Conservation (phyloP, 1,284 basidiomycete species). For the Jaminaea rosea region DNA sequence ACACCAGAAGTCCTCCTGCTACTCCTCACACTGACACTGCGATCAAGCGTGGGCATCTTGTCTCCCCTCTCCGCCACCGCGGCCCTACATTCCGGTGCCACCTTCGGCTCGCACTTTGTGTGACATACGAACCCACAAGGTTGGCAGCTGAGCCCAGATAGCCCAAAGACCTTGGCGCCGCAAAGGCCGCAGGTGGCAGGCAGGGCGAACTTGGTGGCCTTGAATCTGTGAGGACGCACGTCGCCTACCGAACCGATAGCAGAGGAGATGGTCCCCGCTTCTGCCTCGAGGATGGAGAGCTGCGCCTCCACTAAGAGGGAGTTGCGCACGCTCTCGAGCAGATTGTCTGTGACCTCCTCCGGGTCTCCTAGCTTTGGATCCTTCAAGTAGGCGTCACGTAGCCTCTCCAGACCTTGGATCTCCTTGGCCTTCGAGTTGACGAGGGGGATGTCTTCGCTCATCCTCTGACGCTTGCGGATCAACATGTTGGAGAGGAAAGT, state of each 20-base stretch:
- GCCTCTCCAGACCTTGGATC: conserved; percentile 19
- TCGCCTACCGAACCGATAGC: conserved; percentile 17
- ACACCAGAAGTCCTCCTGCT: no score
- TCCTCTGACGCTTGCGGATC: conserved; percentile 13
- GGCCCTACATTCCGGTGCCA: conserved; percentile 28
- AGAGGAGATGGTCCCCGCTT: conserved; percentile 15
- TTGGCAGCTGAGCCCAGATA: conserved; percentile 26
- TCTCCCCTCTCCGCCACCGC: conserved; percentile 6
- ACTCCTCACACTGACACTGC: no score
- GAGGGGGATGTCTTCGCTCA: conserved; percentile 20
- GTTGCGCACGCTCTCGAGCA: conserved; percentile 17
- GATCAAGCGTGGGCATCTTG: no score
- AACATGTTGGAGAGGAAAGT: conserved; percentile 25
- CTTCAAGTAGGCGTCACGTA: conserved; percentile 22
- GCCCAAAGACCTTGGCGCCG: conserved; percentile 26
- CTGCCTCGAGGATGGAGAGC: conserved; percentile 15
- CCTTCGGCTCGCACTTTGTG: conserved; percentile 36
- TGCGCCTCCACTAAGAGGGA: conserved; percentile 18
- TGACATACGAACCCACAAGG: conserved; percentile 32
- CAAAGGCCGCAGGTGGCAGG: conserved; percentile 30
- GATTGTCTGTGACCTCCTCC: conserved; percentile 28
- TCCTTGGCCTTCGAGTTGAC: conserved; percentile 19
- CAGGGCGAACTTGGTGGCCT: conserved; percentile 27
- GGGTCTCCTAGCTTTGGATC: conserved; percentile 19
- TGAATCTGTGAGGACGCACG: conserved; percentile 28